Conservation (phyloP, 768 basidiomycete genomes). For the Podaxis sp. region DNA sequence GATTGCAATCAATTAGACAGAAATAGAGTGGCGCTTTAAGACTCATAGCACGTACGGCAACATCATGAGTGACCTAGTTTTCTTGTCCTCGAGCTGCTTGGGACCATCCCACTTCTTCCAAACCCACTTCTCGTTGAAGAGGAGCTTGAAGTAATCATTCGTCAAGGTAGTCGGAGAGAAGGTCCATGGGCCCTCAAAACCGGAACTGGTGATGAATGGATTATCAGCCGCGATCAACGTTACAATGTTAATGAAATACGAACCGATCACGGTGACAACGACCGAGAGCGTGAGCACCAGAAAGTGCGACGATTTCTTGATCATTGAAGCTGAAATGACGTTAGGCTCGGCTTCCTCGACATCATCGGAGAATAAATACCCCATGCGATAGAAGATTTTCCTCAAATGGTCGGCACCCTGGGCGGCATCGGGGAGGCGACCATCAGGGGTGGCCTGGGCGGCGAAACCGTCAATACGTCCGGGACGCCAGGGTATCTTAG, state of each 20-base stretch:
- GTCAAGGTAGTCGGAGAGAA: constrained; percentile 88
- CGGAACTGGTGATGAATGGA: constrained; percentile 40
- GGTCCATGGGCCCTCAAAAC: constrained; percentile 91
- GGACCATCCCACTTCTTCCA: constrained; percentile 96
- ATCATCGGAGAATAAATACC: constrained; percentile 28
- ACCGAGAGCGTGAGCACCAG: constrained; percentile 92
- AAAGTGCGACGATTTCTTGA: constrained; percentile 94
- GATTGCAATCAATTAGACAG: neutral
- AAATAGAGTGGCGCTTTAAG: neutral
- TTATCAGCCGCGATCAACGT: neutral
- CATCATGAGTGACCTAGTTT: constrained; percentile 90
- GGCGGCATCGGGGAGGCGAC: constrained; percentile 83
- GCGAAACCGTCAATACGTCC: constrained; percentile 88
- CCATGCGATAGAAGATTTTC: constrained; percentile 90
- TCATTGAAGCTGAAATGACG: constrained; percentile 66
- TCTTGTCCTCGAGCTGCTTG: constrained; percentile 92
- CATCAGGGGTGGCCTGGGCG: constrained; percentile 74
- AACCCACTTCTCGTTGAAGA: constrained; percentile 90
- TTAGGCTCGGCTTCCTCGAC: constrained; percentile 1
- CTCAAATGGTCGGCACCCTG: constrained; percentile 85
- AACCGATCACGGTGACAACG: constrained; percentile 86
- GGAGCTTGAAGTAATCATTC: constrained; percentile 82
- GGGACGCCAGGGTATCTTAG: constrained; percentile 89
- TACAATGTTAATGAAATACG: constrained; percentile 13
- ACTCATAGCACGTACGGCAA: constrained; percentile 59